Conservation (phyloP, 257 asterid genomes). For the Przewalskia tangutica region DNA sequence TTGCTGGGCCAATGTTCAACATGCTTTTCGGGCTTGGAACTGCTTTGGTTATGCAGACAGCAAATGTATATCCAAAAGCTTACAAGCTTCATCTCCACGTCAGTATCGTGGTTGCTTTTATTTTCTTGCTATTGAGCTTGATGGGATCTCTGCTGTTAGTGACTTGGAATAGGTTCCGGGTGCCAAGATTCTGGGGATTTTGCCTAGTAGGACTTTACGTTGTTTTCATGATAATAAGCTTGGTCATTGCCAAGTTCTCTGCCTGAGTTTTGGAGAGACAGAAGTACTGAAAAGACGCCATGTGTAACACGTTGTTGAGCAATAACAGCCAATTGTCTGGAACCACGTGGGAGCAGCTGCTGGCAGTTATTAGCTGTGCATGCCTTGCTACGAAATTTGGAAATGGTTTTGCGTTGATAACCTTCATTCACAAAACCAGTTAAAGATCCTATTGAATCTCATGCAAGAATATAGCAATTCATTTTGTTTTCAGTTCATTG, state of each 20-base stretch:
- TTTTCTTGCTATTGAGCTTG: slow-evolving; percentile 80
- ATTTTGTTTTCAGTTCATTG: not conserved
- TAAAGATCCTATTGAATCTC: not conserved
- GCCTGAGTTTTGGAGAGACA: slow-evolving; percentile 15
- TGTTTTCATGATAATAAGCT: slow-evolving; percentile 53
- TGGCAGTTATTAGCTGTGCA: not conserved
- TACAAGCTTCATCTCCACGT: slow-evolving; percentile 70
- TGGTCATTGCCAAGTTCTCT: slow-evolving; percentile 58
- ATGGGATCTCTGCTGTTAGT: slow-evolving; percentile 93
- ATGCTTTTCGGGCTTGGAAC: slow-evolving; percentile 95
- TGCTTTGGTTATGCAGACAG: slow-evolving; percentile 72
- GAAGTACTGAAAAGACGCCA: not conserved
- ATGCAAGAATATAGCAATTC: not conserved
- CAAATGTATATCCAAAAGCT: slow-evolving; percentile 61
- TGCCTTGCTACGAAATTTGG: not conserved
- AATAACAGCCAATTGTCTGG: not conserved
- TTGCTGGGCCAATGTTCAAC: slow-evolving; percentile 96
- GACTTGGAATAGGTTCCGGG: slow-evolving; percentile 82
- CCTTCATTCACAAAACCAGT: not conserved
- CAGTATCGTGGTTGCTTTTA: slow-evolving; percentile 85
- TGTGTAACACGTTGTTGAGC: not conserved
- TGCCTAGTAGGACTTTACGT: slow-evolving; percentile 84
- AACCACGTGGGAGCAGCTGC: not conserved
- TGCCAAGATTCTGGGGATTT: slow-evolving; percentile 94
- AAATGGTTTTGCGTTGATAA: not conserved